Evolutionary conservation across 164 flowering plant genomes (phyloP).

Genomic region (Stephania cephalantha): DNA sequence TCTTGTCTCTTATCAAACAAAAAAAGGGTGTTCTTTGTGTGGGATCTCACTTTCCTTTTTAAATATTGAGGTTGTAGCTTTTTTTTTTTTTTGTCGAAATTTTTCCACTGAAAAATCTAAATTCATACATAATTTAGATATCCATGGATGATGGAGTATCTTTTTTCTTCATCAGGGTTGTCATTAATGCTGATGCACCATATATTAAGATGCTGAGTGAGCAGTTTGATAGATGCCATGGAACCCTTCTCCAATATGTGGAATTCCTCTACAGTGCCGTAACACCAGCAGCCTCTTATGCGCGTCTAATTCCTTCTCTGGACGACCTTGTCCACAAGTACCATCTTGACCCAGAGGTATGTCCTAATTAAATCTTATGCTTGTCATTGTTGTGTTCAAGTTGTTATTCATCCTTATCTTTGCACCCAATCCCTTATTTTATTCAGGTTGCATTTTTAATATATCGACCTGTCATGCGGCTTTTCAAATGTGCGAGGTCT

Average conservation of each 20-base stretch:
- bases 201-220: slow-evolving; percentile 96
- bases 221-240: slow-evolving; percentile 98
- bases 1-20: no score
- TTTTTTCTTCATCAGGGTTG: slow-evolving; percentile 54
- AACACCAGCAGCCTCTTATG: slow-evolving; percentile 63
- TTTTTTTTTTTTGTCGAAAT: not conserved
- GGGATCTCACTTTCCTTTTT: no score
- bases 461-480: slow-evolving; percentile 95
- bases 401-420: not conserved
- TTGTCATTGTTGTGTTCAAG: not conserved
- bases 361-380: not conserved
- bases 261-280: slow-evolving; percentile 86
- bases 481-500: slow-evolving; percentile 53
- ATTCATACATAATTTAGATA: not conserved
- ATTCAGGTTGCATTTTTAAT: slow-evolving; percentile 88
- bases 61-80: no score
- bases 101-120: not conserved
- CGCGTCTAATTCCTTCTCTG: slow-evolving; percentile 75
- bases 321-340: slow-evolving; percentile 77
- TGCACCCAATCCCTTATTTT: not conserved
- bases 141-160: not conserved
- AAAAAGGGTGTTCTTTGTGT: no score
- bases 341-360: slow-evolving; percentile 97
- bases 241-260: slow-evolving; percentile 92
- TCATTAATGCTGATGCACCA: slow-evolving; percentile 84